Conservation (phyloP, 2,329 filamentous ascomycete genomes). For the Magnaporthiopsis rhizophila region DNA sequence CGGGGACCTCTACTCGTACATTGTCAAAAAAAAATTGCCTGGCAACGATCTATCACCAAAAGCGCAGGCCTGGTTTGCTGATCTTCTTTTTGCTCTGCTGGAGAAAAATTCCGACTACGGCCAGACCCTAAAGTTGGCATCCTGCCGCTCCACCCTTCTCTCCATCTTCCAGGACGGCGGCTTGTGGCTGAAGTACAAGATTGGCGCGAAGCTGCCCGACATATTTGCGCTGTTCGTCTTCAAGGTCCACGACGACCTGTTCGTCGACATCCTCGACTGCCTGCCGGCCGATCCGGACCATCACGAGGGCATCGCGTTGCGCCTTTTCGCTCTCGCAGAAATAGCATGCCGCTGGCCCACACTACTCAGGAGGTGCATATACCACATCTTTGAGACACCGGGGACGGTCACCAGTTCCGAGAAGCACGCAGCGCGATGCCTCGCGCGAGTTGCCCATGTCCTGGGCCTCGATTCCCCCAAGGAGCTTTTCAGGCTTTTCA, state of each 20-base stretch:
- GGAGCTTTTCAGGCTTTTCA: slow-evolving; percentile 74
- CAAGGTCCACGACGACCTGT: slow-evolving; percentile 73
- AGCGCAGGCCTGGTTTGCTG: slow-evolving; percentile 58
- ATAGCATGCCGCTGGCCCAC: slow-evolving; percentile 81
- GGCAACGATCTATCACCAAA: slow-evolving; percentile 62
- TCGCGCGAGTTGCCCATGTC: slow-evolving; percentile 55
- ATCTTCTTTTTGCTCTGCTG: slow-evolving; percentile 63
- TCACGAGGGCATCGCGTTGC: slow-evolving; percentile 76
- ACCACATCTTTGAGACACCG: slow-evolving; percentile 88
- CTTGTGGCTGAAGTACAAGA: slow-evolving; percentile 66
- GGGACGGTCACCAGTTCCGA: slow-evolving; percentile 59
- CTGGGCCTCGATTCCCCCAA: slow-evolving; percentile 59
- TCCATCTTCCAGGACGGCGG: slow-evolving; percentile 58
- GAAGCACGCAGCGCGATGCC: slow-evolving; percentile 64
- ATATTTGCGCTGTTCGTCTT: slow-evolving; percentile 81
- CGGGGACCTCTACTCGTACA: slow-evolving; percentile 71
- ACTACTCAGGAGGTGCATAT: slow-evolving; percentile 76
- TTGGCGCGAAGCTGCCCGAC: slow-evolving; percentile 60
- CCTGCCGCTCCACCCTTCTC: slow-evolving; percentile 63
- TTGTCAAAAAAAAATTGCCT: slow-evolving; percentile 58
- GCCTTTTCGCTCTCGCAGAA: slow-evolving; percentile 66
- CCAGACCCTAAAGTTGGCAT: slow-evolving; percentile 46
- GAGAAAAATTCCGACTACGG: slow-evolving; percentile 61
- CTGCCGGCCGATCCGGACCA: slow-evolving; percentile 67
- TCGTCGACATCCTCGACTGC: slow-evolving; percentile 72